These are phyloP conservation scores for Phanerochaete sordida DNA, from an alignment of 768 basidiomycete species.

Conservation along the genomic window DNA sequence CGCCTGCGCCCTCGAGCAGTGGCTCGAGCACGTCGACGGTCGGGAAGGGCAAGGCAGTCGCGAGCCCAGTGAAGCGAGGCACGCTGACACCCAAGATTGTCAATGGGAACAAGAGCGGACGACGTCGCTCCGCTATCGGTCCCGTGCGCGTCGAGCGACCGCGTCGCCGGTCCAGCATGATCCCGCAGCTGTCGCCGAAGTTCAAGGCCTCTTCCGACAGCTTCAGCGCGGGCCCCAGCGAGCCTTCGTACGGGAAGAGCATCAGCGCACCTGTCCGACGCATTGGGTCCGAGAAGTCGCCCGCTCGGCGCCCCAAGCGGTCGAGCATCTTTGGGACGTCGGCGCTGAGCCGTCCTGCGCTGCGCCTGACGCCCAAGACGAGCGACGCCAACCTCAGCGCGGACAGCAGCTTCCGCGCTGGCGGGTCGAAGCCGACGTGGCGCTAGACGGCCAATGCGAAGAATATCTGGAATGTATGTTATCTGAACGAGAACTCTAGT, in stretches of 20 bases:
- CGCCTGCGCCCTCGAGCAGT: conserved; percentile 26
- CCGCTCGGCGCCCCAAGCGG: conserved; percentile 57
- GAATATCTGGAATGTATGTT: neutral
- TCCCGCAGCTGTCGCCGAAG: conserved; percentile 61
- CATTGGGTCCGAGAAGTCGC: conserved; percentile 43
- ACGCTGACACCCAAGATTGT: conserved; percentile 43
- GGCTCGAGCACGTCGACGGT: conserved; percentile 18
- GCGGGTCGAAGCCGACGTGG: conserved; percentile 55
- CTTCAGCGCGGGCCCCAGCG: conserved; percentile 10
- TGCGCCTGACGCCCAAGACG: conserved; percentile 24
- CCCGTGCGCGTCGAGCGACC: conserved; percentile 70
- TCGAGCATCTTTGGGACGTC: conserved; percentile 43
- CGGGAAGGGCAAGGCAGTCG: conserved; percentile 5
- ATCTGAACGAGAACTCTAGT: neutral
- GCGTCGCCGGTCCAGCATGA: conserved; percentile 76
- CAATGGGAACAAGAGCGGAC: conserved; percentile 34
- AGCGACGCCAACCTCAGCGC: conserved; percentile 36
- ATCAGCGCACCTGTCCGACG: conserved; percentile 34
- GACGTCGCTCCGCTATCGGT: conserved; percentile 73
- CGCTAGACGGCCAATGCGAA: conserved; percentile 32
- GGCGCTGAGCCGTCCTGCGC: neutral
- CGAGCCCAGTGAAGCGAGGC: conserved; percentile 48
- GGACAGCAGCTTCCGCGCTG: conserved; percentile 44
- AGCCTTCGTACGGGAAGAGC: conserved; percentile 13
- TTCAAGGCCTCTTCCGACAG: conserved; percentile 33